A percentile compares a stretch with the other conserved stretches of the same genome.
These are phyloP conservation scores for Herpetomonas samuelpessoai DNA, from an alignment of 208 protist genomes.

Conservation along the genomic window DNA sequence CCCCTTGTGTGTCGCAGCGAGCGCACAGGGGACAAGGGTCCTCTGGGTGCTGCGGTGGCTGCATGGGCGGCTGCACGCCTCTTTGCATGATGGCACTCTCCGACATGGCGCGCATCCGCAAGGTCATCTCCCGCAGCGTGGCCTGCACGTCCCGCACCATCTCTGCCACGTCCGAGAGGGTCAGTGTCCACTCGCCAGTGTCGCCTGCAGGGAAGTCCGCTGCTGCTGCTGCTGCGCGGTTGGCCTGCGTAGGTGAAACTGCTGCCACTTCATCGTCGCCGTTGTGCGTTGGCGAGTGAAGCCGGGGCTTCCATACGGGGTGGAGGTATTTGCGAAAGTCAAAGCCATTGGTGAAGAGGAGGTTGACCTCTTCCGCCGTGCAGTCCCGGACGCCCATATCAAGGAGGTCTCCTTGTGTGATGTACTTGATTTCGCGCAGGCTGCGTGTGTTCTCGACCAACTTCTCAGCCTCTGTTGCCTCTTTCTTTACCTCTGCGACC, in stretches of 20 bases:
- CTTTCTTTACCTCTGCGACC: not conserved
- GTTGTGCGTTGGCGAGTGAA: conserved; percentile 10
- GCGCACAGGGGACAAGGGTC: conserved; percentile 71
- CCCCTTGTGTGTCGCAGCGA: conserved; percentile 51
- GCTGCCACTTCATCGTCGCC: too few species aligned
- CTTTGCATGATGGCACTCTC: conserved; percentile 55
- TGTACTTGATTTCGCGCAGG: conserved; percentile 20
- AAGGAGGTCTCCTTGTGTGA: conserved; percentile 55
- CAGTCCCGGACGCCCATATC: conserved; percentile 68
- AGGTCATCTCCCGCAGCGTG: conserved; percentile 63
- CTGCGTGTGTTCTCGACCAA: conserved; percentile 2
- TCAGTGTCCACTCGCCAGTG: conserved; percentile 28
- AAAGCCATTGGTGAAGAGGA: conserved; percentile 64
- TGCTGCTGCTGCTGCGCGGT: too few species aligned
- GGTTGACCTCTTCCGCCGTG: conserved; percentile 80
- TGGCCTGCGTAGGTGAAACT: not conserved
- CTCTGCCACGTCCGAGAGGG: conserved; percentile 46
- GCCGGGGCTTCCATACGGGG: conserved; percentile 25
- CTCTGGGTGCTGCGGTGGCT: conserved; percentile 63
- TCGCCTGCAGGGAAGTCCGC: not conserved
- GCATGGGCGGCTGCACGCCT: conserved; percentile 49
- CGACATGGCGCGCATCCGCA: conserved; percentile 62
- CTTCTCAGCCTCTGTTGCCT: not conserved
- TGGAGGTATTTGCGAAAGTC: conserved; percentile 69
- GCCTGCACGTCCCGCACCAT: conserved; percentile 69